phyloP scores from a whole-genome alignment of 805 yeast genomes.

The Kodamaea laetipori region DNA sequence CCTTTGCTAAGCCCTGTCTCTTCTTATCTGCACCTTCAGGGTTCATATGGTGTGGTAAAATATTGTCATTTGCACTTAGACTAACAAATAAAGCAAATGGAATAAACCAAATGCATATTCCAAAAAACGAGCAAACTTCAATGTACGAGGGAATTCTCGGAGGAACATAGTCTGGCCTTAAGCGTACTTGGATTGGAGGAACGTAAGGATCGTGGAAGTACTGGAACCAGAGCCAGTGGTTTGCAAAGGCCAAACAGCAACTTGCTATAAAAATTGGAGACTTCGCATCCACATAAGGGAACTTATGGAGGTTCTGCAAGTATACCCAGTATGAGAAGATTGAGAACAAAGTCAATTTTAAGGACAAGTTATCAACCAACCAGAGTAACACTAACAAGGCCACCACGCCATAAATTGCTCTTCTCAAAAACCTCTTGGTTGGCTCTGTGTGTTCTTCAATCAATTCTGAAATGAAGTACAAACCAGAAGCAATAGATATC shows the following conservation, averaged over 20 bases:
- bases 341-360: slow-evolving; percentile 65
- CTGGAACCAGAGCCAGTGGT: slow-evolving; percentile 89
- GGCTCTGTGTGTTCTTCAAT: slow-evolving; percentile 93
- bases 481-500: slow-evolving; percentile 77
- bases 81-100: slow-evolving; percentile 93
- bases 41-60: slow-evolving; percentile 61
- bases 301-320: slow-evolving; percentile 71
- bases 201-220: slow-evolving; percentile 73
- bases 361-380: slow-evolving; percentile 79
- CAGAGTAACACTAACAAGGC: slow-evolving; percentile 55
- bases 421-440: slow-evolving; percentile 67
- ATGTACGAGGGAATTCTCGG: slow-evolving; percentile 78
- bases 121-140: slow-evolving; percentile 94
- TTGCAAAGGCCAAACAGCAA: slow-evolving; percentile 70
- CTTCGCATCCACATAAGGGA: slow-evolving; percentile 79
- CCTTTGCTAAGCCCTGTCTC: slow-evolving; percentile 66
- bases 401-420: slow-evolving; percentile 65
- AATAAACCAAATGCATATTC: slow-evolving; percentile 88
- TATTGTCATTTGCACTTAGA: slow-evolving; percentile 87
- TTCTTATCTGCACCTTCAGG: slow-evolving; percentile 26
- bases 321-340: slow-evolving; percentile 72
- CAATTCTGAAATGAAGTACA: slow-evolving; percentile 86
- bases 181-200: slow-evolving; percentile 65
- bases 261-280: slow-evolving; percentile 71
- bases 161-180: slow-evolving; percentile 58